Evolutionary conservation across 495 filamentous ascomycete genomes (phyloP).

Genomic region (Annulohypoxylon bovei): DNA sequence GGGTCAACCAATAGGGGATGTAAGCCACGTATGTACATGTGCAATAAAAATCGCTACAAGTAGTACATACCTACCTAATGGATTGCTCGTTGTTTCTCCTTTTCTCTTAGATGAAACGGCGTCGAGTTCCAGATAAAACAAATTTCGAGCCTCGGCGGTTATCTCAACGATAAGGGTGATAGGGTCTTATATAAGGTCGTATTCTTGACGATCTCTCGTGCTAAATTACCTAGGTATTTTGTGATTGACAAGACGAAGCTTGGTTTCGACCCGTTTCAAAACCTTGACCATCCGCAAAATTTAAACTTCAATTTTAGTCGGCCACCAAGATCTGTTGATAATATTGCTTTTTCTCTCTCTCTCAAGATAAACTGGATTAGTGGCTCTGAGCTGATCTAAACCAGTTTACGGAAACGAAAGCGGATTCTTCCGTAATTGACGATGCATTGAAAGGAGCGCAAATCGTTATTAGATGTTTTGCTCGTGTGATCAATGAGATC

Average conservation of each 20-base stretch:
- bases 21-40: not conserved
- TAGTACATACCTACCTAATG: not conserved
- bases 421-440: not conserved
- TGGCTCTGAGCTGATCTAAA: not conserved
- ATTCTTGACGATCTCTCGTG: not conserved
- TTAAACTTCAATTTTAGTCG: too few relatives aligned
- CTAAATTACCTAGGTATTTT: not conserved
- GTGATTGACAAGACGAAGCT: too few relatives aligned
- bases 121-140: not conserved
- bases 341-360: too few relatives aligned
- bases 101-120: not conserved
- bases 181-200: not conserved
- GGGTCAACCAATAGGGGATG: not conserved
- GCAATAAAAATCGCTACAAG: not conserved
- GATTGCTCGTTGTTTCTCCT: not conserved
- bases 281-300: too few relatives aligned
- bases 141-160: not conserved
- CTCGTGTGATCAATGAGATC: constrained; percentile 30
- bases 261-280: too few relatives aligned
- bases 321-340: too few relatives aligned
- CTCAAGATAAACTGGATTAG: not conserved
- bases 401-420: not conserved
- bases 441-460: not conserved
- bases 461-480: constrained; percentile 13
- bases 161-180: not conserved